These are phyloP conservation scores for Aspergillus glaucus DNA, from an alignment of 2,329 filamentous ascomycete genomes.

Conservation along the genomic window DNA sequence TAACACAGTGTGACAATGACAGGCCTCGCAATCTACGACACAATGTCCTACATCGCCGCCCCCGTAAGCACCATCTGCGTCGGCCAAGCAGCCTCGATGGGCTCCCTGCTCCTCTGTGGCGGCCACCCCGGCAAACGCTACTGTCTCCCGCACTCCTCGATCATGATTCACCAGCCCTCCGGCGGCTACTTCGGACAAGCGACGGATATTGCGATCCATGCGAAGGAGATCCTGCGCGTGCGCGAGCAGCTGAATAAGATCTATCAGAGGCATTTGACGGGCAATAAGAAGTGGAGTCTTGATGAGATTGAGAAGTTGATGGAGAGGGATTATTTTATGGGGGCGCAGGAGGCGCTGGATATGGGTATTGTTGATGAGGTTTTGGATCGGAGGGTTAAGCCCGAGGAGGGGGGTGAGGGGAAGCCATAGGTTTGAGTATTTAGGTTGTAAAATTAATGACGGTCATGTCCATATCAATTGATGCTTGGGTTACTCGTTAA, in stretches of 20 bases:
- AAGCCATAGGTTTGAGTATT: slow-evolving; percentile 11
- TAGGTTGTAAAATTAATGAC: slow-evolving; percentile 7
- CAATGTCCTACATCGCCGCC: slow-evolving; percentile 92
- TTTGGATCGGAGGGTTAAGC: slow-evolving; percentile 45
- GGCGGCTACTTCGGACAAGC: slow-evolving; percentile 65
- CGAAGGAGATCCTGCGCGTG: slow-evolving; percentile 88
- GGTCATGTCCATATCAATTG: not conserved
- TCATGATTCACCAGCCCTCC: slow-evolving; percentile 96
- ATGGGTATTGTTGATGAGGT: slow-evolving; percentile 92
- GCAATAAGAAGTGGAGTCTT: slow-evolving; percentile 59
- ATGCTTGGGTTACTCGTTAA: too few relatives aligned
- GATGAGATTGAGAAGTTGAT: slow-evolving; percentile 89
- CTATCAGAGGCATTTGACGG: slow-evolving; percentile 76
- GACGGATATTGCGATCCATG: slow-evolving; percentile 88
- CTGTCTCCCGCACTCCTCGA: slow-evolving; percentile 83
- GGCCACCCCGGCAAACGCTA: slow-evolving; percentile 79
- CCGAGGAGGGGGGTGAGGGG: slow-evolving; percentile 18
- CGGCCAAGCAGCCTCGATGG: slow-evolving; percentile 93
- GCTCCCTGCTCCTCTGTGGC: slow-evolving; percentile 77
- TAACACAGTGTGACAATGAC: not conserved
- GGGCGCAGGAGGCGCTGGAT: slow-evolving; percentile 78
- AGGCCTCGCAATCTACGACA: slow-evolving; percentile 85
- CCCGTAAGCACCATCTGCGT: slow-evolving; percentile 93
- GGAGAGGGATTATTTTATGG: slow-evolving; percentile 94
- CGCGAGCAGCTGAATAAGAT: slow-evolving; percentile 83